Percentiles rank a stretch among this genome's conserved stretches.
These are phyloP conservation scores for Datura wrightii DNA, from an alignment of 257 asterid genomes.

Conservation along the genomic window DNA sequence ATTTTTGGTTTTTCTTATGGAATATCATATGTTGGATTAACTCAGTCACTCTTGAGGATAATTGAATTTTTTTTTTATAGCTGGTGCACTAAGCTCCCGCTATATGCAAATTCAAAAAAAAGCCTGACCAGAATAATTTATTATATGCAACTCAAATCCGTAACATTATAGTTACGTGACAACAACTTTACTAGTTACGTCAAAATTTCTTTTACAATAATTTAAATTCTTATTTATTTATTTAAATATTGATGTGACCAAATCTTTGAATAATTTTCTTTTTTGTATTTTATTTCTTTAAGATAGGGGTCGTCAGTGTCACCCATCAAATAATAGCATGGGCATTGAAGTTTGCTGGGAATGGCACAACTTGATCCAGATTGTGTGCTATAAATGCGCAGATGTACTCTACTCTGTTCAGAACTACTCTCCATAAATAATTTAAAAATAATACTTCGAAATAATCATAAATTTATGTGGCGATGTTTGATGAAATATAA, in stretches of 20 bases:
- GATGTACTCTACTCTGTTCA: neutral
- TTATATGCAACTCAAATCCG: too few relatives aligned
- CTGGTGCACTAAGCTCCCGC: too few relatives aligned
- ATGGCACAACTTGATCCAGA: neutral
- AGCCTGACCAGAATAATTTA: too few relatives aligned
- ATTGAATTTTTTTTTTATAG: too few relatives aligned
- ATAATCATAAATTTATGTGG: accelerated
- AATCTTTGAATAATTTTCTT: neutral
- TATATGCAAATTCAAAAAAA: too few relatives aligned
- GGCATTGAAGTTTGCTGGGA: neutral
- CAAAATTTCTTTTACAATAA: too few relatives aligned
- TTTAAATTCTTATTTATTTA: too few relatives aligned
- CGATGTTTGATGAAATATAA: neutral
- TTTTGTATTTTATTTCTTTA: neutral
- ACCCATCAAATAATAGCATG: neutral
- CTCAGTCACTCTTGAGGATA: too few relatives aligned
- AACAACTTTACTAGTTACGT: too few relatives aligned
- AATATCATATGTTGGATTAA: too few relatives aligned
- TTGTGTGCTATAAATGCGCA: neutral
- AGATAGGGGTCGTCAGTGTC: neutral
- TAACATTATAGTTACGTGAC: too few relatives aligned
- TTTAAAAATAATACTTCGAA: neutral
- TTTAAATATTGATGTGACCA: neutral
- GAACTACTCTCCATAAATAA: neutral
- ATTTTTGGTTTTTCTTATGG: too few relatives aligned